phyloP scores from a whole-genome alignment of 1,284 basidiomycete genomes.

The Golubevia sp. region DNA sequence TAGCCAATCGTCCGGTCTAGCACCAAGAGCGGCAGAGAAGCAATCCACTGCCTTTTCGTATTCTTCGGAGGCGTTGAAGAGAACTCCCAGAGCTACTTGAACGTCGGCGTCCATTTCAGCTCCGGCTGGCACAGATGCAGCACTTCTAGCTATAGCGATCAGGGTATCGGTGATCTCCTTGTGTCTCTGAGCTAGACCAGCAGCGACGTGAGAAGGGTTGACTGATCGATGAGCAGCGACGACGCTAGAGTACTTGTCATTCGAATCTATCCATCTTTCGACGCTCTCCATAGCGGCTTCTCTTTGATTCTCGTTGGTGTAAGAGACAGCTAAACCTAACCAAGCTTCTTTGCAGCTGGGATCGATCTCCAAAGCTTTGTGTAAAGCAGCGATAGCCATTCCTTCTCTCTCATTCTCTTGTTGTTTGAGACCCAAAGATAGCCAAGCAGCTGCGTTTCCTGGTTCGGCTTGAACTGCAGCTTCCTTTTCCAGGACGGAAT shows the following conservation, averaged over 20 bases:
- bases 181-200: slow-evolving; percentile 31
- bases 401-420: slow-evolving; percentile 97
- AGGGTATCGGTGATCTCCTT: slow-evolving; percentile 53
- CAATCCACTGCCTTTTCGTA: slow-evolving; percentile 92
- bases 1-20: slow-evolving; percentile 89
- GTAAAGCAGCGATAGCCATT: slow-evolving; percentile 84
- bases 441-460: slow-evolving; percentile 78
- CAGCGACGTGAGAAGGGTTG: slow-evolving; percentile 6
- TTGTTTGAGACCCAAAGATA: slow-evolving; percentile 90
- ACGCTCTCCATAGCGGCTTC: slow-evolving; percentile 75
- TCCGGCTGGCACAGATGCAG: slow-evolving; percentile 16
- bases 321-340: slow-evolving; percentile 87
- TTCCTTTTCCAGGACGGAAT: slow-evolving; percentile 75
- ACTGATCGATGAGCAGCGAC: slow-evolving; percentile 8
- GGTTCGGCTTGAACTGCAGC: slow-evolving; percentile 83
- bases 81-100: slow-evolving; percentile 89
- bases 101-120: slow-evolving; percentile 75
- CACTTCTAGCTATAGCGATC: slow-evolving; percentile 62
- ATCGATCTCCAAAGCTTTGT: slow-evolving; percentile 80
- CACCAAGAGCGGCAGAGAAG: slow-evolving; percentile 83
- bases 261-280: slow-evolving; percentile 73
- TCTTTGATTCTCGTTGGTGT: slow-evolving; percentile 87
- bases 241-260: slow-evolving; percentile 65
- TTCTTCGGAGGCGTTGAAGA: slow-evolving; percentile 87
- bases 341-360: slow-evolving; percentile 70